These are phyloP conservation scores for Aspergillus sp. DNA, from an alignment of 2,329 filamentous ascomycete species.

Conservation along the genomic window DNA sequence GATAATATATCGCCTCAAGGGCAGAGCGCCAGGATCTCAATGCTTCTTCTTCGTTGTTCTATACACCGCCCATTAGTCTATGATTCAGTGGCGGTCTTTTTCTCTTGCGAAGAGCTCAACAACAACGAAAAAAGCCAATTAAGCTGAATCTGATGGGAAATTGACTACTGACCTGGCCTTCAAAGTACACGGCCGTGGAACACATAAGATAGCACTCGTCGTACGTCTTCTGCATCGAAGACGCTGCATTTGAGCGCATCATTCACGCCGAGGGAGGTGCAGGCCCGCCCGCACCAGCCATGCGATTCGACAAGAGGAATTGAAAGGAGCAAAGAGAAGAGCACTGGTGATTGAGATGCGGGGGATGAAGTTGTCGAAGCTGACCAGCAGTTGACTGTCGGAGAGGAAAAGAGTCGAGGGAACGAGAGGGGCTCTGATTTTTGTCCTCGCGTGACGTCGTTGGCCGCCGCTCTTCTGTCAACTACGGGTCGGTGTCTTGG, in stretches of 20 bases:
- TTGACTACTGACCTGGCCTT: slow-evolving; percentile 65
- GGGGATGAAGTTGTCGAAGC: no score
- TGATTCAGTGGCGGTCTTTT: background rate
- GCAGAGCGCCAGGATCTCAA: slow-evolving; percentile 85
- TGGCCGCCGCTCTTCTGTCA: slow-evolving; percentile 15
- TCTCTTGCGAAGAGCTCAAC: no score
- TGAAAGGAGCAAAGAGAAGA: background rate
- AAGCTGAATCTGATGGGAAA: background rate
- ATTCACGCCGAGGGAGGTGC: slow-evolving; percentile 28
- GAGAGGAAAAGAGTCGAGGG: background rate
- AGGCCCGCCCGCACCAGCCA: slow-evolving; percentile 20
- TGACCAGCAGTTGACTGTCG: no score
- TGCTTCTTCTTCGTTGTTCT: slow-evolving; percentile 90
- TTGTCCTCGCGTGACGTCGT: slow-evolving; percentile 25
- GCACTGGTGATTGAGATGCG: background rate
- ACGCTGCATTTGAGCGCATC: slow-evolving; percentile 56
- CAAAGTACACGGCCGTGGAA: slow-evolving; percentile 94
- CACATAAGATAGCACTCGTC: slow-evolving; percentile 94
- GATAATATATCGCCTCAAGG: slow-evolving; percentile 81
- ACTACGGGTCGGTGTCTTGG: background rate
- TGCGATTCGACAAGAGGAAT: slow-evolving; percentile 7
- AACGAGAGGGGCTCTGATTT: slow-evolving; percentile 1
- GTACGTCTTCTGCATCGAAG: slow-evolving; percentile 91
- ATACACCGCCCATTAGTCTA: background rate
- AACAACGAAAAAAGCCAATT: no score